These are phyloP conservation scores for Aphanomyces stellatus DNA, from an alignment of 352 stramenopile species.

Conservation along the genomic window DNA sequence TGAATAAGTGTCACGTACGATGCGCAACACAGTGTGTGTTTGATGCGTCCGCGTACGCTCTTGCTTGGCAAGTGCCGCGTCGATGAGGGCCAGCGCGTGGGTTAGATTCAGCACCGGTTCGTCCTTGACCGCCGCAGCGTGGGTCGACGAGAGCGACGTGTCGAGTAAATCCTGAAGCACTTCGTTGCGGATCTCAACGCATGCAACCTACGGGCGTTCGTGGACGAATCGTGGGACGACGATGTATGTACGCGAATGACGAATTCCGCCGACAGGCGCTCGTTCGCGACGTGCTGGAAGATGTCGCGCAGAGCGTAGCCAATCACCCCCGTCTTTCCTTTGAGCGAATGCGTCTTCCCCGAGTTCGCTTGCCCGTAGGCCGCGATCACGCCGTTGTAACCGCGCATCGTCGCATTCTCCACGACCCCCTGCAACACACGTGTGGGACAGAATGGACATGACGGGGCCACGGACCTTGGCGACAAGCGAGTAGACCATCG, in stretches of 20 bases:
- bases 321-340: neutral
- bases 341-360: constrained; percentile 8
- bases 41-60: neutral
- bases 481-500: neutral
- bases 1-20: too few species aligned
- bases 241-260: neutral
- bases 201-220: neutral
- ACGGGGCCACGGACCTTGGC: neutral
- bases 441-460: neutral
- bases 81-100: neutral
- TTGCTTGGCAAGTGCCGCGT: neutral
- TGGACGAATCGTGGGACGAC: neutral
- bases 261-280: neutral
- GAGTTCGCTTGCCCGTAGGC: constrained; percentile 12
- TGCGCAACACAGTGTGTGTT: neutral
- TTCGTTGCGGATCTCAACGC: constrained; percentile 5
- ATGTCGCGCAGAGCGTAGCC: neutral
- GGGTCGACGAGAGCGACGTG: too few species aligned
- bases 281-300: neutral
- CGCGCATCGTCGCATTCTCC: neutral
- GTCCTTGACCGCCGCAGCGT: neutral
- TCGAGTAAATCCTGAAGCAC: neutral
- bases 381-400: constrained; percentile 4
- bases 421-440: neutral
- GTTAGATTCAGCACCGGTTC: neutral